Evolutionary conservation across 345 rosid genomes (phyloP).

Genomic region (Xanthoceras sorbifolium): DNA sequence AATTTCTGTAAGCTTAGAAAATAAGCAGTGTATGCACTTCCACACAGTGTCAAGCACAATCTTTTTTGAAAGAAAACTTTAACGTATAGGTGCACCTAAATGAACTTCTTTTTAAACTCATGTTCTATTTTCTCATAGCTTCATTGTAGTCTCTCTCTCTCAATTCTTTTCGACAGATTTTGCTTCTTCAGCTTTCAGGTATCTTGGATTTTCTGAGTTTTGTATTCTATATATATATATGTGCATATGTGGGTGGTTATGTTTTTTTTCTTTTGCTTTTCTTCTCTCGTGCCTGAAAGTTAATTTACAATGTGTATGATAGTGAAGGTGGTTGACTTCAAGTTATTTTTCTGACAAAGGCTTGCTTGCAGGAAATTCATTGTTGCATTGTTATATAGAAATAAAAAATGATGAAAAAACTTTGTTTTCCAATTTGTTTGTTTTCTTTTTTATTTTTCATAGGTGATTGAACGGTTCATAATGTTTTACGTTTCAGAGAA

Average conservation of each 20-base stretch:
- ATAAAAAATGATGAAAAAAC: no score
- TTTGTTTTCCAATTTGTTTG: no score
- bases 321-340: no score
- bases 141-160: no score
- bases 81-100: background rate
- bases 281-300: background rate
- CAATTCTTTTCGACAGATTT: no score
- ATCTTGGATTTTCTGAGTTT: background rate
- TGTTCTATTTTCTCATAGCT: background rate
- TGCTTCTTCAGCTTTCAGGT: background rate
- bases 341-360: no score
- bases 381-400: no score
- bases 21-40: background rate
- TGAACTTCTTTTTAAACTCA: no score
- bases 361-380: no score
- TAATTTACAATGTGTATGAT: no score
- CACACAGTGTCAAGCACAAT: background rate
- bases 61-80: background rate
- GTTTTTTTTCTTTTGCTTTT: background rate
- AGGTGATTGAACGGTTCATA: no score
- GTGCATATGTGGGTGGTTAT: background rate
- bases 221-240: background rate
- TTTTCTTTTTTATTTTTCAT: no score
- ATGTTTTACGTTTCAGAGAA: slow-evolving; percentile 7
- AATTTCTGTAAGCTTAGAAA: background rate